Percentiles rank a stretch among this genome's conserved stretches.
These are phyloP conservation scores for Blastomyces parvus DNA, from an alignment of 2,329 filamentous ascomycete species.

Conservation along the genomic window DNA sequence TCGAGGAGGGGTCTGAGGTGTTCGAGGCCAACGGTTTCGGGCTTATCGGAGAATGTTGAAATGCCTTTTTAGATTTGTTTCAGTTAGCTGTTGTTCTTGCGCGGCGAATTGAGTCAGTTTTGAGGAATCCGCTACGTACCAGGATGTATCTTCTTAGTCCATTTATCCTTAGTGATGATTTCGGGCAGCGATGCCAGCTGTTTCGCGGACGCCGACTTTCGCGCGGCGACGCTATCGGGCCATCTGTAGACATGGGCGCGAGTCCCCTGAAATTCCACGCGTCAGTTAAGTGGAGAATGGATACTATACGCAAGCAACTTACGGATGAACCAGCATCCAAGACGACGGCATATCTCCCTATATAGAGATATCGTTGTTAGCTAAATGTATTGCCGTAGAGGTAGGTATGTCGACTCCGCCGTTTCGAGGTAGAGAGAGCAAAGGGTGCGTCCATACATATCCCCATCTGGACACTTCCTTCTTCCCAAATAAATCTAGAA, in stretches of 20 bases:
- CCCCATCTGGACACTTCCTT: conserved; percentile 29
- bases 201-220: conserved; percentile 48
- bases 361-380: conserved; percentile 15
- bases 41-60: conserved; percentile 74
- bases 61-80: conserved; percentile 47
- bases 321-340: conserved; percentile 92
- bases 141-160: conserved; percentile 89
- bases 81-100: background rate
- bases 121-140: conserved; percentile 41
- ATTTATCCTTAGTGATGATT: conserved; percentile 72
- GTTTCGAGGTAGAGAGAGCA: background rate
- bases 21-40: conserved; percentile 66
- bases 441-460: conserved; percentile 27
- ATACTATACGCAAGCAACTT: conserved; percentile 21
- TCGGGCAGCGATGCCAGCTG: conserved; percentile 63
- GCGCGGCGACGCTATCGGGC: conserved; percentile 64
- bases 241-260: conserved; percentile 91
- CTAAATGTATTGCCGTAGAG: conserved; percentile 12
- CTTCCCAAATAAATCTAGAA: background rate
- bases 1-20: conserved; percentile 72
- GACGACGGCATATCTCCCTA: conserved; percentile 77
- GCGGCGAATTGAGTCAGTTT: too few species aligned
- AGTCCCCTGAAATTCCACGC: conserved; percentile 52
- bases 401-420: background rate
- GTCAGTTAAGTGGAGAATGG: conserved; percentile 1